Evolutionary conservation across 2,329 filamentous ascomycete genomes (phyloP).

Genomic region (Microcyclospora pomicola): DNA sequence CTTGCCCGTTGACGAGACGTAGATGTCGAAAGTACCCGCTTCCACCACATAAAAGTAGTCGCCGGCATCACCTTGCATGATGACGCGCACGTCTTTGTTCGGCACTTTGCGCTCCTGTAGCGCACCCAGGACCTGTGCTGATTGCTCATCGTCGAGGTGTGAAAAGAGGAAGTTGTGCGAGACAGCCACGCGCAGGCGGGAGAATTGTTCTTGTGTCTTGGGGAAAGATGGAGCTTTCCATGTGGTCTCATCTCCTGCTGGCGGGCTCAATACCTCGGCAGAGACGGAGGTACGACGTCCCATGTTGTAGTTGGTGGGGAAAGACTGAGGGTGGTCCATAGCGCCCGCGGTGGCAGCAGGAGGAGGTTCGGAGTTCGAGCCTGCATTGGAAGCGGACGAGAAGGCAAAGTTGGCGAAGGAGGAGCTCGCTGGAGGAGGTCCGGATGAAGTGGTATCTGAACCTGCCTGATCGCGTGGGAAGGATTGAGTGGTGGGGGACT

Average conservation of each 20-base stretch:
- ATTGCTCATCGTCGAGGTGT: constrained; percentile 88
- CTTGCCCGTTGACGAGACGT: constrained; percentile 66
- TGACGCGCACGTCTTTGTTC: constrained; percentile 79
- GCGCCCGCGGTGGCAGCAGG: constrained; percentile 30
- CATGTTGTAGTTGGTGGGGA: constrained; percentile 89
- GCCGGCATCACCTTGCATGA: constrained; percentile 85
- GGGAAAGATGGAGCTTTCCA: constrained; percentile 78
- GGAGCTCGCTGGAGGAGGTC: constrained; percentile 3
- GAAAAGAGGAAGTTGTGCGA: constrained; percentile 86
- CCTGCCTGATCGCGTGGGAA: constrained; percentile 25
- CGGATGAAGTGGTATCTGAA: not conserved
- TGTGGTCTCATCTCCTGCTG: constrained; percentile 67
- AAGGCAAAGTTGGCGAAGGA: constrained; percentile 25
- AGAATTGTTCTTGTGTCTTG: constrained; percentile 70
- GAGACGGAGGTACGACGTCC: constrained; percentile 89
- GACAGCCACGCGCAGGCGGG: constrained; percentile 67
- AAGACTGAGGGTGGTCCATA: constrained; percentile 47
- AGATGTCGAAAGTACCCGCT: constrained; percentile 76
- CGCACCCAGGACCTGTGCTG: constrained; percentile 71
- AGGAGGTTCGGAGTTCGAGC: constrained; percentile 21
- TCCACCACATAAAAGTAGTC: constrained; percentile 98
- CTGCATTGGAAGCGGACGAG: constrained; percentile 8
- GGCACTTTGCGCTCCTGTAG: constrained; percentile 92
- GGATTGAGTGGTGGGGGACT: constrained; percentile 51
- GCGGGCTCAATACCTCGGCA: constrained; percentile 88